These are phyloP conservation scores for Neonectria sp. DNA, from an alignment of 2,329 filamentous ascomycete species.

Conservation along the genomic window DNA sequence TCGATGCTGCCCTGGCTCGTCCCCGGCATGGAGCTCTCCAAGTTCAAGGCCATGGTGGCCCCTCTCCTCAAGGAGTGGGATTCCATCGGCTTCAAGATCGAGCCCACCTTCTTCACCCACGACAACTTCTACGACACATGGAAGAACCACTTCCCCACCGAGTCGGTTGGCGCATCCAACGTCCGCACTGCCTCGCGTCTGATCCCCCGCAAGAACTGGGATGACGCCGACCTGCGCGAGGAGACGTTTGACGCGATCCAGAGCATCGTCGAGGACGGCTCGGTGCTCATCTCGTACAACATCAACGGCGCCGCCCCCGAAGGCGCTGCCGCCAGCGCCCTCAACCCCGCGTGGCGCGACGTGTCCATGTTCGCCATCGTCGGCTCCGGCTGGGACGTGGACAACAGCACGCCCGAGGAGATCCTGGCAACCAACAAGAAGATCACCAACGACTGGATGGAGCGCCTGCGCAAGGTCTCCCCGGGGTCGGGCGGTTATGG, in stretches of 20 bases:
- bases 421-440: constrained; percentile 48
- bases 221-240: constrained; percentile 32
- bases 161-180: constrained; percentile 39
- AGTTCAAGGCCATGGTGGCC: constrained; percentile 52
- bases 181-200: constrained; percentile 56
- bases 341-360: constrained; percentile 63
- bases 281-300: constrained; percentile 45
- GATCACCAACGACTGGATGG: constrained; percentile 36
- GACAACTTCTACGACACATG: constrained; percentile 57
- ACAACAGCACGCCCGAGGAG: constrained; percentile 16
- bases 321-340: constrained; percentile 49
- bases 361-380: constrained; percentile 55
- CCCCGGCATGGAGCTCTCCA: constrained; percentile 50
- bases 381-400: constrained; percentile 37
- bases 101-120: constrained; percentile 52
- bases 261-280: constrained; percentile 40
- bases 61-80: constrained; percentile 51
- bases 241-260: constrained; percentile 42
- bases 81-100: constrained; percentile 47
- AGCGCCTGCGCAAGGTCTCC: constrained; percentile 28
- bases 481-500: constrained; percentile 48
- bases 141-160: constrained; percentile 56
- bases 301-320: constrained; percentile 39
- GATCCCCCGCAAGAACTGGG: constrained; percentile 54
- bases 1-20: constrained; percentile 54